Evolutionary conservation across 345 rosid species (phyloP), one percentile per base, ranked within the genome.

Genomic region (Pseudoturritis turrita): DNA sequence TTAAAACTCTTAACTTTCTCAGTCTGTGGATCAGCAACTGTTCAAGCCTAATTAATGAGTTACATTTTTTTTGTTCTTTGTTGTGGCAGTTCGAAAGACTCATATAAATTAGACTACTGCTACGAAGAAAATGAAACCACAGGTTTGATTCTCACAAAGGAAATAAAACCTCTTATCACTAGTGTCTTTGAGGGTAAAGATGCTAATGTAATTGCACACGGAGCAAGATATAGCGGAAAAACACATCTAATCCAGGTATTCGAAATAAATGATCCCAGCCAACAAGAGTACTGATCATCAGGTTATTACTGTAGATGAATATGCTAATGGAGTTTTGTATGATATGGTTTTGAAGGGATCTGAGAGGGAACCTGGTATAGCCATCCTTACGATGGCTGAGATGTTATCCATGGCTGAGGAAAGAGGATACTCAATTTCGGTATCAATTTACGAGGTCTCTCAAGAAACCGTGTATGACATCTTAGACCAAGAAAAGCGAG

Each of bases 171-270:
- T 56, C 73, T 87, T 0, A 47, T 91, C 44, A 29, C 83, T 44
- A 81, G 40, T 35, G 81, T 91, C 50, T 82, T 91, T 36, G 80
- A 80, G 29, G 96, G 96, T 29, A 57, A 51, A 5, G 78, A 79
- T 79, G 84, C 86, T 45, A 84, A 84, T 41, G 65, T 88, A 5
- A 73, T 92, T 78, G 96, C 92, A 3, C 81, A 40, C 5, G 98
- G 98, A 74, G 90, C 98, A 10, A 83, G 85, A 70, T 74, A 81
- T 64, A 82, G 87, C 10, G 96, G 92, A 23, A 92, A 89, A 71
- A 83, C 88, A 12, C 66, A 71, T 74, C 44, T 83, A 11, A 78
- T 88, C 15, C 87, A 86, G 94, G 96, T 92, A 45, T 19, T 55
- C 6, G n/a, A 10, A 31, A 52, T 43, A n/a, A 33, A 7, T 11